Conservation (phyloP, 2,329 filamentous ascomycete species). For the Massarina eburnea region DNA sequence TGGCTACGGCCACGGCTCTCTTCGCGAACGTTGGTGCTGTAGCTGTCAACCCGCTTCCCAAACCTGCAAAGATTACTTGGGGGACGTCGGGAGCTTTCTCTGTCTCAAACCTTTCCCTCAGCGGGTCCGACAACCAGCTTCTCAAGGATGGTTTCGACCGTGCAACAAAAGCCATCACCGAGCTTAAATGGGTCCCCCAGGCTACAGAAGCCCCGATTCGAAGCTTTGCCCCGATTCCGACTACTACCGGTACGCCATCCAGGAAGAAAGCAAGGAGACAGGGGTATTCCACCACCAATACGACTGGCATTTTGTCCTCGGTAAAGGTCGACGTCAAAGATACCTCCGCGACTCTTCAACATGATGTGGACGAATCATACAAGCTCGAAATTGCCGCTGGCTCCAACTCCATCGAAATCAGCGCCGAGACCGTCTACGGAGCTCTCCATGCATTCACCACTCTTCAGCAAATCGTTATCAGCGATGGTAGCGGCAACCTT, state of each 20-base stretch:
- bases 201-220: constrained; percentile 56
- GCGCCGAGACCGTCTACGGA: constrained; percentile 56
- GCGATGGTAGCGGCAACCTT: constrained; percentile 47
- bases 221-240: constrained; percentile 56
- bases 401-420: constrained; percentile 49
- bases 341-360: constrained; percentile 52
- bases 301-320: constrained; percentile 39
- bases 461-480: constrained; percentile 59
- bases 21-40: constrained; percentile 48
- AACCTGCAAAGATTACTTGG: constrained; percentile 57
- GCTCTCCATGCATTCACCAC: constrained; percentile 60
- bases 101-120: constrained; percentile 45
- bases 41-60: constrained; percentile 57
- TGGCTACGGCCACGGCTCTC: constrained; percentile 35
- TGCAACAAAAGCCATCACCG: constrained; percentile 50
- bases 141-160: constrained; percentile 54
- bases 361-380: constrained; percentile 61
- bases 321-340: constrained; percentile 53
- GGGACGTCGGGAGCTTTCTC: constrained; percentile 53
- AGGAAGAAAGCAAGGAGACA: constrained; percentile 24
- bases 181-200: constrained; percentile 57
- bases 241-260: constrained; percentile 27
- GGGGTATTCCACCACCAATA: constrained; percentile 21
- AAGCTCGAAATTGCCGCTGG: constrained; percentile 47
- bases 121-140: constrained; percentile 37